These are phyloP conservation scores for Leccinum aurantiacum DNA, from an alignment of 768 basidiomycete genomes.

Conservation along the genomic window DNA sequence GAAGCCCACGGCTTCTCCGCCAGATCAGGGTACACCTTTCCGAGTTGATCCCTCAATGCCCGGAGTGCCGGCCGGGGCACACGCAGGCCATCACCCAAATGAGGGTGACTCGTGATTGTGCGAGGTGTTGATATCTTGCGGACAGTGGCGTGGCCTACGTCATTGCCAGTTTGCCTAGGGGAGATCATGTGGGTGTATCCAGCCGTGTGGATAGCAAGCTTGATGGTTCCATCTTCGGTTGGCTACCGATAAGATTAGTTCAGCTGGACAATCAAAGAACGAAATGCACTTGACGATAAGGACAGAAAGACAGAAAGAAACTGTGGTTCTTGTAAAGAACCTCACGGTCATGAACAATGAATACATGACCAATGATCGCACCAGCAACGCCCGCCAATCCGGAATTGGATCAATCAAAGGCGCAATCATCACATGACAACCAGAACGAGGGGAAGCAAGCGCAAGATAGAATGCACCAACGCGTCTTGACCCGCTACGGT, in stretches of 20 bases:
- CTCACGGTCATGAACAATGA: not conserved
- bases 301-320: not conserved
- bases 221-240: constrained; percentile 65
- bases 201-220: constrained; percentile 72
- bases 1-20: constrained; percentile 65
- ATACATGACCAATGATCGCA: not conserved
- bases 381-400: not conserved
- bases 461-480: not conserved
- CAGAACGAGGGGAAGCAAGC: not conserved
- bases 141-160: constrained; percentile 5
- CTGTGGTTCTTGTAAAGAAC: not conserved
- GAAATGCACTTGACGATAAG: not conserved
- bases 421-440: not conserved
- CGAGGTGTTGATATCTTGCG: constrained; percentile 69
- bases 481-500: not conserved
- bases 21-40: constrained; percentile 71
- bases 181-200: constrained; percentile 58
- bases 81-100: constrained; percentile 48
- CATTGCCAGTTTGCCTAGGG: constrained; percentile 1
- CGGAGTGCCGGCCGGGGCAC: constrained; percentile 62
- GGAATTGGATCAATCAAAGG: not conserved
- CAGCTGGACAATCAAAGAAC: not conserved
- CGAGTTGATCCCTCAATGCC: constrained; percentile 51
- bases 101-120: constrained; percentile 63
- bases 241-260: constrained; percentile 45